Base-by-base conservation (phyloP, 108 stramenopile species). In the Pinguiococcus pyrenoidosus region DNA sequence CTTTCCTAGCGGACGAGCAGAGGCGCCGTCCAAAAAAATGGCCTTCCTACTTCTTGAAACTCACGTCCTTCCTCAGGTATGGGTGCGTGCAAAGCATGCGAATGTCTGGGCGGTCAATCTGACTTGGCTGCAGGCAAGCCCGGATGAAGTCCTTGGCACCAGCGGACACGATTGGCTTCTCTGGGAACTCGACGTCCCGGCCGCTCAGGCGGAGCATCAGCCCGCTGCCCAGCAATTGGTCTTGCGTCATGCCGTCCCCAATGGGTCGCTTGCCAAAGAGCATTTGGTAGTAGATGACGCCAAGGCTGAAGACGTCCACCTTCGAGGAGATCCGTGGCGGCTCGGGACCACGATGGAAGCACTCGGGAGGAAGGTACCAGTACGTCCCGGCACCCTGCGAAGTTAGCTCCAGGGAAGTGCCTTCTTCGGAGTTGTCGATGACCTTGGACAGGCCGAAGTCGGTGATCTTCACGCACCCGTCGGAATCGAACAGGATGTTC, bases 341-440 rank as follows among this genome's bases (percentile, higher is more conserved):
- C 10, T 12, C 28, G 38, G 9, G n/a, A 29, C 44, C 76, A 39
- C 68, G 84, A 33, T 81, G 59, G 51, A 99, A 99, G 56, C 94
- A 96, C 61, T 99, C 98, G 7, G 98, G 98, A 10, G 98, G 98
- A 24, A 99, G 67, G 61, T 99, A 99, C 94, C 94, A 99, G 65
- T 99, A 99, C 8, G 98, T 99, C 4, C 98, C 98, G 4, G 94
- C 94, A 5, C 94, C 98, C 66, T 95, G 92, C 34, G 87, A 89
- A 24, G 97, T 99, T 3, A 99, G 79, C 58, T 99, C 97, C 85
- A 99, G 87, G 37, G 82, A 81, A 13, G 92, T 66, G 18, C 30
- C 21, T 28, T 63, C 73, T 42, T 20, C 32, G 46, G 0, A 51
- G 3, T 1, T 54, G 54, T 37, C 50, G 3, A 38, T 27, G 33